phyloP scores from a whole-genome alignment of 2,329 filamentous ascomycete genomes.

The Ophiostoma perfectum region DNA sequence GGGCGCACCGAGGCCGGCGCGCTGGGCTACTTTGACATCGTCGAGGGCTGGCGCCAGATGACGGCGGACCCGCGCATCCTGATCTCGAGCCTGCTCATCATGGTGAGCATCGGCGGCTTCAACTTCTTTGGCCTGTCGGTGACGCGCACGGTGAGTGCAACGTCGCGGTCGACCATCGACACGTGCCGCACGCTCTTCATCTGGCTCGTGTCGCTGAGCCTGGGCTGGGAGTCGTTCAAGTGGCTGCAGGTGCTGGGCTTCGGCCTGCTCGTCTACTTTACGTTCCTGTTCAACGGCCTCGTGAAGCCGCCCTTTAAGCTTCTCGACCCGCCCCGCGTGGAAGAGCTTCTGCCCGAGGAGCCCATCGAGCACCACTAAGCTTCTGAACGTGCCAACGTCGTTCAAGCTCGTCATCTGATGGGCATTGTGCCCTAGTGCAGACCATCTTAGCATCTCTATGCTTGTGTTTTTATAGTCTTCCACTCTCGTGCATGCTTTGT shows the following conservation, averaged over 20 bases:
- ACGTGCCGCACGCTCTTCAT: slow-evolving; percentile 97
- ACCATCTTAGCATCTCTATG: not conserved
- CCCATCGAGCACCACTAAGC: slow-evolving; percentile 65
- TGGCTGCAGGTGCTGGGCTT: slow-evolving; percentile 92
- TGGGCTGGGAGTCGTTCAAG: slow-evolving; percentile 97
- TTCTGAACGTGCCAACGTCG: not conserved
- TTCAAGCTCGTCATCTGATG: no score
- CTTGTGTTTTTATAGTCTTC: not conserved
- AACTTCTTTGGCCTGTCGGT: slow-evolving; percentile 98
- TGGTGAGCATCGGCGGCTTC: slow-evolving; percentile 98
- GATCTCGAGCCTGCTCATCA: slow-evolving; percentile 78
- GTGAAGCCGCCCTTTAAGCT: slow-evolving; percentile 69
- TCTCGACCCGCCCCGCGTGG: slow-evolving; percentile 45
- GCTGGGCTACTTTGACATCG: slow-evolving; percentile 84
- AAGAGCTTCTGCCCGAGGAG: slow-evolving; percentile 71
- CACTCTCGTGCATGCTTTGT: not conserved
- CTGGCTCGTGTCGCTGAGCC: slow-evolving; percentile 86
- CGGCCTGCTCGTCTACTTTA: slow-evolving; percentile 85
- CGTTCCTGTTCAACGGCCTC: slow-evolving; percentile 92
- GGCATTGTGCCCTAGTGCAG: no score
- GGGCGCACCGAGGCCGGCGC: slow-evolving; percentile 68
- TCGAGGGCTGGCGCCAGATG: slow-evolving; percentile 79
- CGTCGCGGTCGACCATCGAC: slow-evolving; percentile 91
- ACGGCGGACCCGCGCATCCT: slow-evolving; percentile 64
- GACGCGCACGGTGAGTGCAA: slow-evolving; percentile 82